phyloP scores from a whole-genome alignment of 257 asterid genomes.

The Solanum neorickii region DNA sequence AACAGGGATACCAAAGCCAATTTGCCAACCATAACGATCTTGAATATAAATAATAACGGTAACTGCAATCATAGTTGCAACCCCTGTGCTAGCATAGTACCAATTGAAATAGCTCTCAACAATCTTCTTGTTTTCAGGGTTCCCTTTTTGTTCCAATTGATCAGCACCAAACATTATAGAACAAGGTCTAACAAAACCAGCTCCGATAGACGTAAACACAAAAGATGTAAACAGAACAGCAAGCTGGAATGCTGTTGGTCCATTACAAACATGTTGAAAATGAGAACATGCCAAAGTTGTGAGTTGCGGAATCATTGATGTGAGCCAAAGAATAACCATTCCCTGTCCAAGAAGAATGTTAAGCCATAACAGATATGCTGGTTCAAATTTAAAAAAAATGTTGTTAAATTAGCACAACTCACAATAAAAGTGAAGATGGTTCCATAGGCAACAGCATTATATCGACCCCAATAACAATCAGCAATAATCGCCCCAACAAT shows the following conservation, averaged over 20 bases:
- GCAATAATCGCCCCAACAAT: conserved; percentile 5
- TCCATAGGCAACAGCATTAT: not conserved
- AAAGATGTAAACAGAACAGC: not conserved
- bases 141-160: not conserved
- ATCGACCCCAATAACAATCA: conserved; percentile 9
- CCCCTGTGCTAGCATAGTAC: conserved; percentile 5
- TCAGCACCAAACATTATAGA: conserved; percentile 9
- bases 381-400: not conserved
- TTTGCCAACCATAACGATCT: conserved; percentile 11
- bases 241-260: not conserved
- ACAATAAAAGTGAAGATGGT: conserved; percentile 2
- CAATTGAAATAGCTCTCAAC: conserved; percentile 2
- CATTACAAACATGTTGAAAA: not conserved
- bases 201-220: not conserved
- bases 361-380: not conserved
- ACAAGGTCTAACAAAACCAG: conserved; percentile 16
- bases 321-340: conserved; percentile 10
- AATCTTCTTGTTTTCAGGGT: not conserved
- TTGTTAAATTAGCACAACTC: not conserved
- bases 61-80: conserved; percentile 5
- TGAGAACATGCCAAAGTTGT: not conserved
- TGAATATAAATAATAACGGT: conserved; percentile 7
- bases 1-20: conserved; percentile 11
- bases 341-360: not conserved
- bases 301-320: conserved; percentile 1